Conservation (phyloP, 2,329 filamentous ascomycete species). For the Beauveria pseudobassiana region DNA sequence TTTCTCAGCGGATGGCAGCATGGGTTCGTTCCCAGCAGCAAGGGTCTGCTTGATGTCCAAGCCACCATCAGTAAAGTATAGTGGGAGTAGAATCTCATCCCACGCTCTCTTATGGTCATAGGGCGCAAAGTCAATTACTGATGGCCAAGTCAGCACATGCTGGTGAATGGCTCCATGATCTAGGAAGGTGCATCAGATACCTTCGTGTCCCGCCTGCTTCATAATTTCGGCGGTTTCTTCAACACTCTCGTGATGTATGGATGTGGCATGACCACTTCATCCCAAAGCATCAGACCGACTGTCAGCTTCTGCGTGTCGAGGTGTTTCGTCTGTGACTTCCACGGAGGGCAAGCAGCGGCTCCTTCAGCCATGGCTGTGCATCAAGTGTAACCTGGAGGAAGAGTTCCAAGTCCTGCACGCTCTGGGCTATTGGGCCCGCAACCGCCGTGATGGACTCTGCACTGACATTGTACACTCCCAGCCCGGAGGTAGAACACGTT, state of each 20-base stretch:
- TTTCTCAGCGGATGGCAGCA: conserved; percentile 44
- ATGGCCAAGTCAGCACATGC: conserved; percentile 31
- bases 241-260: conserved; percentile 47
- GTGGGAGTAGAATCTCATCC: conserved; percentile 27
- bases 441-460: conserved; percentile 26
- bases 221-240: conserved; percentile 40
- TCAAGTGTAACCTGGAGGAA: conserved; percentile 32
- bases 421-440: conserved; percentile 32
- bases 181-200: background rate
- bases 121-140: conserved; percentile 48
- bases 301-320: conserved; percentile 35
- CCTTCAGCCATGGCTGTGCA: conserved; percentile 24
- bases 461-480: conserved; percentile 14
- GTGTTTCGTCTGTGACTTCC: conserved; percentile 14
- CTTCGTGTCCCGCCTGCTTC: conserved; percentile 17
- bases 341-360: conserved; percentile 18
- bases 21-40: conserved; percentile 43
- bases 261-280: conserved; percentile 47
- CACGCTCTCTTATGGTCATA: conserved; percentile 41
- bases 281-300: conserved; percentile 46
- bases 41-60: conserved; percentile 39
- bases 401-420: conserved; percentile 30
- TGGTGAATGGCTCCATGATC: too few species aligned
- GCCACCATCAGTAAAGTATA: conserved; percentile 51
- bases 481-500: conserved; percentile 13